Evolutionary conservation across 2,329 filamentous ascomycete genomes (phyloP), one percentile per base, ranked within the genome.

Genomic region (Penicillium thymicola): DNA sequence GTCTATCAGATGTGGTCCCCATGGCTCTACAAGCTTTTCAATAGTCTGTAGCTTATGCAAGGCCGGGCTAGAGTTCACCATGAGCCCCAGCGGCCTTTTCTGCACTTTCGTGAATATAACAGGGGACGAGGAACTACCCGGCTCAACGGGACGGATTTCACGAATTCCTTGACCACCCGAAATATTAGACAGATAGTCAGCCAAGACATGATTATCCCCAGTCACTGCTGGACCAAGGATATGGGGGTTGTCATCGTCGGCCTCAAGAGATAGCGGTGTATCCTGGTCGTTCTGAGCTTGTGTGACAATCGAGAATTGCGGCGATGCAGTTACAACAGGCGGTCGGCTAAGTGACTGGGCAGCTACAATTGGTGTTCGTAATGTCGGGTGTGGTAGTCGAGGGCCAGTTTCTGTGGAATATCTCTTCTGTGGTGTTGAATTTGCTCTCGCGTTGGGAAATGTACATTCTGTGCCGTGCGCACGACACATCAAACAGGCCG

Each of bases 181-280:
- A 40, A 69, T 63, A 27, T 67, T 64, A 18, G 76, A 76, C 3
- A 84, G 72, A 58, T 84, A 84, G 54, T 79, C 76, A 2, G 80
- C 78, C 7, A 85, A 62, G 2, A 84, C 72, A 30, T 84, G 79
- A 3, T 76, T 82, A 67, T 85, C 82, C 36, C 53, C 58, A 5
- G 44, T 51, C 10, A 59, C 54, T 1, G 59, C 54, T 1, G 61
- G 61, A 9, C 61, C 51, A 4, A 64, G 43, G 4, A 64, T 61
- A 47, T 64, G 61, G 1, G 61, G 51, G 23, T 45, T 64, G 36
- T 59, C 58, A 51, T 62, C 54, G 5, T 52, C 61, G 2, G 58
- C 56, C 23, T 62, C 61, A 1, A 47, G 30, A 21, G 48, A 51
- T 4, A 54, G 32, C 2, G 51, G 46, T 21, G 43, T 55, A n/a